These are phyloP conservation scores for Pleodorina starrii DNA, from an alignment of 139 green algal genomes.

Conservation along the genomic window DNA sequence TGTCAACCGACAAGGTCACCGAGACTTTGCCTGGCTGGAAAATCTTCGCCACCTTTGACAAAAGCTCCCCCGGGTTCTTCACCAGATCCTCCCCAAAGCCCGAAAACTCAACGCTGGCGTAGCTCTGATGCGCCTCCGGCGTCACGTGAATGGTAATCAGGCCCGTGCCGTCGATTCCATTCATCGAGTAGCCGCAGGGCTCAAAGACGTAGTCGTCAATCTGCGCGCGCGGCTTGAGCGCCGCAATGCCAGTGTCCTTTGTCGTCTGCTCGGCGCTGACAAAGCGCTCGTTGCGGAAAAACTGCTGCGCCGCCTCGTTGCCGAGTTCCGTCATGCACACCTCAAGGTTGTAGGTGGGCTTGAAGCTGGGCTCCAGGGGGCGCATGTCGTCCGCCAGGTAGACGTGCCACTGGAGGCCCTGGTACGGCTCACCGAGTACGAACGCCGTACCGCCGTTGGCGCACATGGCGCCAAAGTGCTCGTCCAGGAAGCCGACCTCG, in stretches of 20 bases:
- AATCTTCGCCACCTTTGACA: constrained; percentile 64
- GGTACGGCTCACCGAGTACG: constrained; percentile 87
- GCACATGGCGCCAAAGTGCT: constrained; percentile 79
- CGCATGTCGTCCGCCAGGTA: constrained; percentile 80
- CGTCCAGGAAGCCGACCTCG: constrained; percentile 84
- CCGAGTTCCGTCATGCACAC: constrained; percentile 97
- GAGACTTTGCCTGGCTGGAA: constrained; percentile 70
- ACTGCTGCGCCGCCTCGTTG: constrained; percentile 73
- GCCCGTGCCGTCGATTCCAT: constrained; percentile 82
- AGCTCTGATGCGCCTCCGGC: constrained; percentile 92
- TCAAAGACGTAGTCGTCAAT: constrained; percentile 99
- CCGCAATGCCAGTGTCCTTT: constrained; percentile 77
- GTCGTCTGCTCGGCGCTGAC: constrained; percentile 75
- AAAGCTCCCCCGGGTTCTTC: constrained; percentile 37
- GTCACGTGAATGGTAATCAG: constrained; percentile 99
- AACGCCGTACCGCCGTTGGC: constrained; percentile 74
- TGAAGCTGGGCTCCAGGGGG: not conserved
- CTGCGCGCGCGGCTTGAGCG: constrained; percentile 80
- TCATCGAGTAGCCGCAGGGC: constrained; percentile 99
- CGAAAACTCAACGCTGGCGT: constrained; percentile 93
- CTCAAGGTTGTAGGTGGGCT: constrained; percentile 89
- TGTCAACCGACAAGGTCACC: constrained; percentile 65
- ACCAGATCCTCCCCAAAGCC: constrained; percentile 70
- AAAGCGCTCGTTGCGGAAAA: constrained; percentile 82
- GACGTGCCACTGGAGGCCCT: constrained; percentile 95